Base-by-base conservation (phyloP, 805 yeast species). In the Cyberlindnera suaveolens region DNA sequence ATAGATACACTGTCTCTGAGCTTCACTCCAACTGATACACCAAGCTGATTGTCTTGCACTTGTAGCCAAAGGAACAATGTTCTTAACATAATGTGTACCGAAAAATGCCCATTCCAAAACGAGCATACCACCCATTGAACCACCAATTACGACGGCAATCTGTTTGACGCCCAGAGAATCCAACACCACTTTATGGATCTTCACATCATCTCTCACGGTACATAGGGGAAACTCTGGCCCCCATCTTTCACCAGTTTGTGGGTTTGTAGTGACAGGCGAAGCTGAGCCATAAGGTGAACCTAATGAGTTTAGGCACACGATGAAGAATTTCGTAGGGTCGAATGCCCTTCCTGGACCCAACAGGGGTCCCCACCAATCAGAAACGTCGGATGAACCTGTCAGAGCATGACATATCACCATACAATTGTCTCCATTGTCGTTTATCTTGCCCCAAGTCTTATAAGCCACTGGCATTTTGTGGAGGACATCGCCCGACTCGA, bases 21-120 rank as follows among this genome's bases (percentile, higher is more conserved):
- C 95, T 60, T 93, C 99, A 42, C 95, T 91, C 99, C 99, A 93
- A 4, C 96, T 86, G 34, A 93, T 93, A 52, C 98, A 93, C 99
- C 99, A 93, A 0, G 99, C 99, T 3, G 95, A 84, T 36, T 90
- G 95, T 57, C 95, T 73, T 0, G 98, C 96, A 20, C 95, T 80
- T 0, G 98, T 91, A 1, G 99, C 99, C 42, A 91, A 66, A 0
- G 96, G 91, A 13, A 91, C 81, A 18, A 85, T 70, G 34, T 75
- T 69, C 46, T 74, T 74, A 30, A 93, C 95, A 58, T 77, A 93
- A 2, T 71, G 74, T 1, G 69, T 61, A 4, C 83, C 83, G 43
- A 78, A 81, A 60, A 76, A 87, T 3, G 89, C 78, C 75, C 87
- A 93, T 62, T 93, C 99, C 54, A 93, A 67, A 0, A 90, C 88